Evolutionary conservation across 768 basidiomycete genomes (phyloP).

Genomic region (Coprinopsis strossmayeri): DNA sequence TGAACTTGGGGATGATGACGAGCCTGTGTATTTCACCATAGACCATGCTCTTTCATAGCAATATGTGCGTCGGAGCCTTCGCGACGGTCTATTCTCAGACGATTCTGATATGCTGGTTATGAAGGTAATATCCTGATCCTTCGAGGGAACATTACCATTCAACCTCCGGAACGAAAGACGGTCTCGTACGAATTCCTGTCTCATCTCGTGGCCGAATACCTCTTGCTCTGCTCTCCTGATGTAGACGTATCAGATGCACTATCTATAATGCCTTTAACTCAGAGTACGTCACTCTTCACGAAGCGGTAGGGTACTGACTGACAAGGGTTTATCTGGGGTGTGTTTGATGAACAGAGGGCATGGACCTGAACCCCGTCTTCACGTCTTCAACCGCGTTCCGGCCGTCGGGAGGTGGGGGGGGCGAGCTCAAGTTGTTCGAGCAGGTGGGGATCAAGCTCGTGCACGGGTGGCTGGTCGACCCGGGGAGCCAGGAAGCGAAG

Average conservation of each 20-base stretch:
- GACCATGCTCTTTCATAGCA: conserved; percentile 88
- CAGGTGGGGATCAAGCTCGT: conserved; percentile 76
- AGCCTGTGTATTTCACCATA: conserved; percentile 20
- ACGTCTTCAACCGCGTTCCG: conserved; percentile 62
- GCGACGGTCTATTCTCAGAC: neutral
- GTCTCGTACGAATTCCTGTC: conserved; percentile 86
- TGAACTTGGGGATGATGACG: neutral
- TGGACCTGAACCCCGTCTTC: conserved; percentile 86
- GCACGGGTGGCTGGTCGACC: conserved; percentile 88
- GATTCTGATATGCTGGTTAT: conserved; percentile 4
- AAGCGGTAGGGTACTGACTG: neutral
- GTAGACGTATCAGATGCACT: conserved; percentile 67
- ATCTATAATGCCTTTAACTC: conserved; percentile 70
- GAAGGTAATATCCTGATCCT: conserved; percentile 85
- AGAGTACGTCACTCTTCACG: conserved; percentile 42
- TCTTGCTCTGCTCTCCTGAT: conserved; percentile 52
- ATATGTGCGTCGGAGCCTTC: conserved; percentile 49
- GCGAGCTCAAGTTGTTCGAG: conserved; percentile 82
- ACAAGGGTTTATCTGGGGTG: neutral
- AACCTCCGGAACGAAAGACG: conserved; percentile 53
- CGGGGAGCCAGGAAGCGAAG: conserved; percentile 49
- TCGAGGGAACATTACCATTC: conserved; percentile 72
- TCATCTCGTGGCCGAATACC: conserved; percentile 76
- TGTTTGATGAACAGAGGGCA: conserved; percentile 52
- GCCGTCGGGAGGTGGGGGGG: conserved; percentile 51